Percentiles rank a stretch among this genome's conserved stretches.
phyloP scores from a whole-genome alignment of 2,329 filamentous ascomycete genomes.

The Achaetomium macrosporum region DNA sequence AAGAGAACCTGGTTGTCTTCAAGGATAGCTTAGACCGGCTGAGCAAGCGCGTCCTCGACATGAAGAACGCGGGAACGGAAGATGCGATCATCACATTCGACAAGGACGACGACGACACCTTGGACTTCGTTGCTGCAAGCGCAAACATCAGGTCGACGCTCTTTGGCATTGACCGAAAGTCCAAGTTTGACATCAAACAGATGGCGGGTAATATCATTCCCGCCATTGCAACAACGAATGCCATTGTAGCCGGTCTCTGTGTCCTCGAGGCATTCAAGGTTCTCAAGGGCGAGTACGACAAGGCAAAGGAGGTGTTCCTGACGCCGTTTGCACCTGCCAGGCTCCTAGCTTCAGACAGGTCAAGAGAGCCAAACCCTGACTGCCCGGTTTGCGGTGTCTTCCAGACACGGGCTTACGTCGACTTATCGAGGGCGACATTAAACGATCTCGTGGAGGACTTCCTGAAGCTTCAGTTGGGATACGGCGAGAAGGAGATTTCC shows the following conservation, averaged over 20 bases:
- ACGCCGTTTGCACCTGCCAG: constrained; percentile 58
- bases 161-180: constrained; percentile 85
- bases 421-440: constrained; percentile 67
- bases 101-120: constrained; percentile 91
- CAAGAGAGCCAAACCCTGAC: constrained; percentile 64
- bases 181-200: constrained; percentile 95
- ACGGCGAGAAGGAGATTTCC: constrained; percentile 71
- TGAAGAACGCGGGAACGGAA: constrained; percentile 49
- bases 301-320: constrained; percentile 79
- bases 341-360: constrained; percentile 52
- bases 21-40: constrained; percentile 74
- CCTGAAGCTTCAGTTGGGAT: constrained; percentile 64
- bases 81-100: constrained; percentile 77
- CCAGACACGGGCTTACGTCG: constrained; percentile 60
- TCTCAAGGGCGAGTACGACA: constrained; percentile 62
- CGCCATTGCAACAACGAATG: constrained; percentile 95
- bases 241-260: constrained; percentile 88
- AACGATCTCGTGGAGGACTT: constrained; percentile 73
- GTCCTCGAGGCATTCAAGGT: constrained; percentile 92
- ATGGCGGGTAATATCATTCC: constrained; percentile 99
- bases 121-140: constrained; percentile 88
- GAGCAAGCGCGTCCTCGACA: constrained; percentile 63
- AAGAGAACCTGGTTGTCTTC: constrained; percentile 82
- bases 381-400: constrained; percentile 80
- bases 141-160: constrained; percentile 83